Base-by-base conservation (phyloP, 1,284 basidiomycete genomes). In the Microbotryomycetes sp. region DNA sequence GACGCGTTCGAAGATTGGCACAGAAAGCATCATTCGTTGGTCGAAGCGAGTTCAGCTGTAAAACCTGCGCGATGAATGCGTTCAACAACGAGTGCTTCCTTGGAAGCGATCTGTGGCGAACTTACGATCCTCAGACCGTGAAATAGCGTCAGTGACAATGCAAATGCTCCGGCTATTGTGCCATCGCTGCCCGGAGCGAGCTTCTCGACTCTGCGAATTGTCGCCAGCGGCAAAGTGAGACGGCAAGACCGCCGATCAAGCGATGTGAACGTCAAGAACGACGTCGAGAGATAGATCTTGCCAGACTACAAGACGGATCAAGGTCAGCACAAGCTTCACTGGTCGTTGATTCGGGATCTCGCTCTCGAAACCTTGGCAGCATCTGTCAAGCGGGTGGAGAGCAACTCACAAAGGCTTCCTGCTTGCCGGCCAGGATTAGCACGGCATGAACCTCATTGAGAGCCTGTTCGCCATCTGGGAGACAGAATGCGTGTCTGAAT, bases 1-100 rank as follows among this genome's bases (percentile, higher is more conserved):
- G 83, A 6, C 89, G 86, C 71, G 93, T 89, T 4, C 92, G 86
- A 2, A 99, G 82, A 3, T 90, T 80, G 1, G 87, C 83, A 72
- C 94, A 97, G 79, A 98, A 99, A 36, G 87, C 82, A 72, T 98
- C 94, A 49, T 94, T 96, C 0, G 90, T 92, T 7, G 92, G 91
- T 32, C 93, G 83, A n/a, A 98, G 81, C 0, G 92, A 92, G 7
- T 96, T 97, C 60, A 98, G 79, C 79, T 98, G 94, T 1, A 98
- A 83, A 68, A 97, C 88, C 92, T 96, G 63, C 51, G 30, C 16
- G 15, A 6, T 5, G 30, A 28, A 29, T 19, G 29, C 49, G n/a
- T 9, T 54, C 45, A 22, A 49, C 25, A 46, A 55, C 26, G 30
- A 29, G 9, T 49, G 28, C 22, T 45, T 19, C 22, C 6, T 28